Evolutionary conservation across 768 basidiomycete species (phyloP).

Genomic region (Gautieria morchelliformis): DNA sequence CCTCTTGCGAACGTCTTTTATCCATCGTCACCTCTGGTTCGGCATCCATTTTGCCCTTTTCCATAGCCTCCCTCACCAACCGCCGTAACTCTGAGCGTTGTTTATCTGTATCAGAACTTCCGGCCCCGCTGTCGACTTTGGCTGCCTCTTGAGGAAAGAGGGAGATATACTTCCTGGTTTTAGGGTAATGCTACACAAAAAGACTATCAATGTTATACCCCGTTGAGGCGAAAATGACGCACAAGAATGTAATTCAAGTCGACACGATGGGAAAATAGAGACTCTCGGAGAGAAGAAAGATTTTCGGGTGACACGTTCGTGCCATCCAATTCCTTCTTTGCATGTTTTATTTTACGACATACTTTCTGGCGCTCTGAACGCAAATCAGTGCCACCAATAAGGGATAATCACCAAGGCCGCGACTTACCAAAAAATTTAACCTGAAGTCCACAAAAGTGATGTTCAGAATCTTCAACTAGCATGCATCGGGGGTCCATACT

Average conservation of each 20-base stretch:
- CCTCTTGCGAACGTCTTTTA: conserved; percentile 3
- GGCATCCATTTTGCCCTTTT: conserved; percentile 40
- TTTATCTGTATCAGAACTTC: conserved; percentile 28
- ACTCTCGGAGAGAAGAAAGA: conserved; percentile 29
- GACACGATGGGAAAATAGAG: conserved; percentile 58
- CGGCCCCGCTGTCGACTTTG: not conserved
- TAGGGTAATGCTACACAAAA: conserved; percentile 68
- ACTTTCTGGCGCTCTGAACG: conserved; percentile 81
- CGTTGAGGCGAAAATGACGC: conserved; percentile 14
- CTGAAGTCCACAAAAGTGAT: conserved; percentile 10
- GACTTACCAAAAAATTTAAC: conserved; percentile 85
- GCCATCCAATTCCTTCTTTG: conserved; percentile 42
- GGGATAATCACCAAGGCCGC: not conserved
- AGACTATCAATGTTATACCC: conserved; percentile 3
- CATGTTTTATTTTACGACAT: conserved; percentile 61
- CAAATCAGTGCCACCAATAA: not conserved
- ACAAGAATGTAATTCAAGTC: conserved; percentile 90
- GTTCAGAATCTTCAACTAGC: not conserved
- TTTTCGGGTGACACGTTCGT: conserved; percentile 29
- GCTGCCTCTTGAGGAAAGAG: conserved; percentile 56
- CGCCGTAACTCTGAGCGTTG: conserved; percentile 49
- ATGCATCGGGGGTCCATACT: conserved; percentile 17
- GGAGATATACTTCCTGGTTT: conserved; percentile 80
- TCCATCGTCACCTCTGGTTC: conserved; percentile 47
- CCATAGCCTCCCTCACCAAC: conserved; percentile 54